phyloP scores from a whole-genome alignment of 257 asterid species.

The Solanum habrochaites region DNA sequence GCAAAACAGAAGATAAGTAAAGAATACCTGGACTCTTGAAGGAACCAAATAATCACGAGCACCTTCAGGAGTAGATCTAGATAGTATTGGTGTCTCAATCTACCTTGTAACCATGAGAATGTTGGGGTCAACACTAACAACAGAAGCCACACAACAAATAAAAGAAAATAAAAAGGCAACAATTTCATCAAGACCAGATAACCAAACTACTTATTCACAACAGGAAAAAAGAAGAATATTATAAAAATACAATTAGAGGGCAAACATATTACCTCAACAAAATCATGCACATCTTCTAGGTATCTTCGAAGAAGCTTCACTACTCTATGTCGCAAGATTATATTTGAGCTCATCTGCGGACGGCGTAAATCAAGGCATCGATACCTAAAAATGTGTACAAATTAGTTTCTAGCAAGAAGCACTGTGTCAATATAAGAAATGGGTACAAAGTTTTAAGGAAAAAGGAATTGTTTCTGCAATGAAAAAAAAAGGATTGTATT shows the following conservation, averaged over 20 bases:
- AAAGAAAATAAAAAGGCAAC: background rate
- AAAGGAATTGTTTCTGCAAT: background rate
- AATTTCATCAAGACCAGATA: background rate
- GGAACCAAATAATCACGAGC: slow-evolving; percentile 99
- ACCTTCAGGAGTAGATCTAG: slow-evolving; percentile 99
- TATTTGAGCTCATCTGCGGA: slow-evolving; percentile 59
- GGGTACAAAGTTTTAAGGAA: background rate
- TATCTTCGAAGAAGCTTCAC: slow-evolving; percentile 81
- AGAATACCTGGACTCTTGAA: slow-evolving; percentile 86
- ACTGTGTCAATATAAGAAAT: background rate
- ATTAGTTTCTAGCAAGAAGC: background rate
- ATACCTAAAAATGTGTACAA: slow-evolving; percentile 29
- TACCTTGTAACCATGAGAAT: slow-evolving; percentile 74
- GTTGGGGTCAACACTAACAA: slow-evolving; percentile 61
- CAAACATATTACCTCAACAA: slow-evolving; percentile 75
- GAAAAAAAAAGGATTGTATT: background rate
- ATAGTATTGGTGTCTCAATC: slow-evolving; percentile 97
- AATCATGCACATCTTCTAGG: slow-evolving; percentile 79
- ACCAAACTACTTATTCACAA: background rate
- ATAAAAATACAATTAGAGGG: background rate
- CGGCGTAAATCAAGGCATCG: slow-evolving; percentile 97
- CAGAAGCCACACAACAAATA: background rate
- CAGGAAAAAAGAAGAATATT: background rate
- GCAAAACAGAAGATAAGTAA: background rate
- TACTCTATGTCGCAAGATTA: slow-evolving; percentile 81